phyloP scores from a whole-genome alignment of 192 early-diverging fungal species.

The Helicostylum pulchrum region DNA sequence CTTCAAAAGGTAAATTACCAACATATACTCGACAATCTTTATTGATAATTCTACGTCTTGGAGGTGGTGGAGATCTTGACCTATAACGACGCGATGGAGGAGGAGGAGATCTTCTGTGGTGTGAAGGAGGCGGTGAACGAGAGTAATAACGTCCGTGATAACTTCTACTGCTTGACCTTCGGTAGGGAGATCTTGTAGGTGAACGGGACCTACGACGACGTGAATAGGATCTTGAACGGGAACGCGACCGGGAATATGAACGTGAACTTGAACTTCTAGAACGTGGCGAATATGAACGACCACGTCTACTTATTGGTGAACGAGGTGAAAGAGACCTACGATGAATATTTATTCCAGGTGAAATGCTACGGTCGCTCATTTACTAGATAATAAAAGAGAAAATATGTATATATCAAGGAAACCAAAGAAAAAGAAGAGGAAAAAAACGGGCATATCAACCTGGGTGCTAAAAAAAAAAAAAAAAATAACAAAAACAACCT shows the following conservation, averaged over 20 bases:
- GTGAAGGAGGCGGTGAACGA: conserved; percentile 10
- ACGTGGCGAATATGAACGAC: conserved; percentile 1
- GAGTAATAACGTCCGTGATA: conserved; percentile 7
- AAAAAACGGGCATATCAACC: not conserved
- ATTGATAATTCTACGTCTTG: conserved; percentile 7
- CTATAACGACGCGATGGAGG: conserved; percentile 20
- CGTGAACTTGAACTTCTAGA: conserved; percentile 5
- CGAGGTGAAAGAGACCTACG: not conserved
- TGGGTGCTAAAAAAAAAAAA: not conserved
- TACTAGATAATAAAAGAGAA: not conserved
- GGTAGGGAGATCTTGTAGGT: conserved; percentile 21
- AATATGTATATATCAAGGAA: not conserved
- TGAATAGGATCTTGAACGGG: conserved; percentile 17
- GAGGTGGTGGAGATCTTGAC: conserved; percentile 25
- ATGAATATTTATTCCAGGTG: not conserved
- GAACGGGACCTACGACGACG: conserved; percentile 14
- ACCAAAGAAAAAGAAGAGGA: not conserved
- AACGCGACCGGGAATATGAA: conserved; percentile 13
- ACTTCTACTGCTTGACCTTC: not conserved
- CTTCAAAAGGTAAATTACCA: conserved; percentile 77
- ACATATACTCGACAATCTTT: conserved; percentile 75
- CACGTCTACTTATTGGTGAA: conserved; percentile 2
- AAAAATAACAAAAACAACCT: not conserved
- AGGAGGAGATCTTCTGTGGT: conserved; percentile 13
- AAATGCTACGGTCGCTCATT: conserved; percentile 12